Conservation (phyloP, 805 yeast genomes). For the Metschnikowia koreensis region DNA sequence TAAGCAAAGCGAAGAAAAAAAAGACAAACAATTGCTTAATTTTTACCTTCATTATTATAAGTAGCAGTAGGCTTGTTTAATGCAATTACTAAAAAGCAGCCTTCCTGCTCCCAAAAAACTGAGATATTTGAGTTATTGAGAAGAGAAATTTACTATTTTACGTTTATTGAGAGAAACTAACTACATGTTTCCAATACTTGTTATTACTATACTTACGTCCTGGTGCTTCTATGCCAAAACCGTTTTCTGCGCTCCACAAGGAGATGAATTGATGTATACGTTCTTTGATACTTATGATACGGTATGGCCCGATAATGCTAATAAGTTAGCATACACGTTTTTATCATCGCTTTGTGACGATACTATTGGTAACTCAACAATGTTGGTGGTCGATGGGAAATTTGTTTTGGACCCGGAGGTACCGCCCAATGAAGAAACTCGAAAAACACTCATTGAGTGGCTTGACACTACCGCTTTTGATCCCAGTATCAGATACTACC, state of each 20-base stretch:
- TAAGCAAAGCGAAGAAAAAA: too few relatives aligned
- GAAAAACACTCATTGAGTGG: neutral
- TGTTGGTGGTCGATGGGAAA: constrained; percentile 1
- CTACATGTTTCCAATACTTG: neutral
- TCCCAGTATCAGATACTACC: constrained; percentile 3
- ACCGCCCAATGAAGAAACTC: neutral
- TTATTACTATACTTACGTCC: neutral
- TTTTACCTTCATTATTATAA: too few relatives aligned
- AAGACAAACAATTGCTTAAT: too few relatives aligned
- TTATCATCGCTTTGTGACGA: neutral
- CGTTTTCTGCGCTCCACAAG: neutral
- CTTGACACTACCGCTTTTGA: constrained; percentile 4
- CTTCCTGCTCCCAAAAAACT: too few relatives aligned
- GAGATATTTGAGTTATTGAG: too few relatives aligned
- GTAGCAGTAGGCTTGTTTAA: too few relatives aligned
- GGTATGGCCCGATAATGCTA: constrained; percentile 9
- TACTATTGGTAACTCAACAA: neutral
- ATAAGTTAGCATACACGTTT: constrained; percentile 7
- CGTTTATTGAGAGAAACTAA: too few relatives aligned
- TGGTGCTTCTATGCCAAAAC: neutral
- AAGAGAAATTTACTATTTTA: too few relatives aligned
- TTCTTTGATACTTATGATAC: constrained; percentile 6
- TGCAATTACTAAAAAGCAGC: too few relatives aligned
- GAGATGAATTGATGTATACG: neutral
- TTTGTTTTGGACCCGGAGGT: neutral